Evolutionary conservation across 2,329 filamentous ascomycete species (phyloP).

Genomic region (Ampelomyces quisqualis): DNA sequence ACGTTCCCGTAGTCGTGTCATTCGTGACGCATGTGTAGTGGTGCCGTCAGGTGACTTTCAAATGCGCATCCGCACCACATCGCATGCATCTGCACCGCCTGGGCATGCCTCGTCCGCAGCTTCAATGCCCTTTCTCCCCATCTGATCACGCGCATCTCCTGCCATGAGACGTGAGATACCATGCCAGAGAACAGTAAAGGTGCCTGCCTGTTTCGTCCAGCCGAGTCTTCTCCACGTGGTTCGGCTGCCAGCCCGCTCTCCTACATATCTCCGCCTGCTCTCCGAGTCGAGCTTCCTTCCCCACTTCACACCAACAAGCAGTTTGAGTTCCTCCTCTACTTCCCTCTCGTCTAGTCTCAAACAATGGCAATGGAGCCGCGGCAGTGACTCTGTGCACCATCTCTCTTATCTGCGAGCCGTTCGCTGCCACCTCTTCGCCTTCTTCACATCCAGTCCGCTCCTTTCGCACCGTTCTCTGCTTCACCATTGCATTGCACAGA

Average conservation of each 20-base stretch:
- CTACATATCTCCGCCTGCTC: slow-evolving; percentile 32
- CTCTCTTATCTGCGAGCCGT: slow-evolving; percentile 26
- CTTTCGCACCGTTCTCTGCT: slow-evolving; percentile 36
- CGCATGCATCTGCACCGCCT: not conserved
- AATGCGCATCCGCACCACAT: not conserved
- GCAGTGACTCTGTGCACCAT: slow-evolving; percentile 28
- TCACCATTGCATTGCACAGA: slow-evolving; percentile 29
- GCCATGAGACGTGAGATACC: slow-evolving; percentile 66
- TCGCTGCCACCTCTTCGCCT: slow-evolving; percentile 34
- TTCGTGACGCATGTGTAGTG: not conserved
- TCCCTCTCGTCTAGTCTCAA: slow-evolving; percentile 11
- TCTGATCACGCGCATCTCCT: slow-evolving; percentile 66
- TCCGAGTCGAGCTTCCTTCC: slow-evolving; percentile 24
- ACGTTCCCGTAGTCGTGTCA: no score
- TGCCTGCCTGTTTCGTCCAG: slow-evolving; percentile 36
- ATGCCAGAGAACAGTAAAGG: slow-evolving; percentile 63
- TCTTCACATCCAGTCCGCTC: slow-evolving; percentile 39
- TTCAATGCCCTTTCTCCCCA: slow-evolving; percentile 58
- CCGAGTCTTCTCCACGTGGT: slow-evolving; percentile 34
- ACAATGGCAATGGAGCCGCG: slow-evolving; percentile 24
- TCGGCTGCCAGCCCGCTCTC: slow-evolving; percentile 26
- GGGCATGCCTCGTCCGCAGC: no score
- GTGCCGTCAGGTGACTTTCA: not conserved
- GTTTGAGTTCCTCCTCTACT: slow-evolving; percentile 17
- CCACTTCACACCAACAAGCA: slow-evolving; percentile 13